Base-by-base conservation (phyloP, 2,329 filamentous ascomycete species). In the Ophiostoma montium region DNA sequence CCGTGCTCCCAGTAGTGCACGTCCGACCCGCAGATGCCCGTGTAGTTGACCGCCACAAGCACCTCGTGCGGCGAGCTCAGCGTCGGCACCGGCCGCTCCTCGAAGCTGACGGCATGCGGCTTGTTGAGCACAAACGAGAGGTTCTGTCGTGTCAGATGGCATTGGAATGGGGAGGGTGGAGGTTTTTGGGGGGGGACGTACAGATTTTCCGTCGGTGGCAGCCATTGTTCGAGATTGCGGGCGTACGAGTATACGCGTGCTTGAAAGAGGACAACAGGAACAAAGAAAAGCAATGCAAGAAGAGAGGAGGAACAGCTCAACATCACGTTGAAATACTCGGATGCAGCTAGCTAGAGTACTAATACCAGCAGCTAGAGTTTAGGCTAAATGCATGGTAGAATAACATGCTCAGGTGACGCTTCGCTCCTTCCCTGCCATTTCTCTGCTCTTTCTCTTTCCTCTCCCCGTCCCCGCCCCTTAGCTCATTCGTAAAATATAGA, bases 1-100 rank as follows among this genome's bases (percentile, higher is more conserved):
- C 86, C 86, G 64, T 94, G 84, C 55, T 76, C 71, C 75, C 86
- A 94, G 78, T 94, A 95, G 72, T 95, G 70, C 60, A 86, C 84
- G 66, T 94, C 86, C 52, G 82, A 86, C 50, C 86, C 86, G 70
- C 87, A 94, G 67, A 94, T 92, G 57, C 86, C 86, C 3, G 86
- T 94, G 71, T 82, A 90, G 69, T 84, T 83, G 58, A 90, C 74
- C 61, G 84, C 80, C 55, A 94, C 80, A 58, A 90, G 74, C 56
- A 94, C 86, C 64, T 90, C 82, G 70, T 88, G 75, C 19, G 78
- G 73, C 47, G 71, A 70, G 54, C 75, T 65, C 57, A 92, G 69
- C 51, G 74, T 65, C 39, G 87, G 87, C 50, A 87, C 67, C 9
- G 86, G 84, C 8, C 82, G 78, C 61, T 90, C 81, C 67, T 82